These are phyloP conservation scores for Mycena vitilis DNA, from an alignment of 768 basidiomycete genomes.

Conservation along the genomic window DNA sequence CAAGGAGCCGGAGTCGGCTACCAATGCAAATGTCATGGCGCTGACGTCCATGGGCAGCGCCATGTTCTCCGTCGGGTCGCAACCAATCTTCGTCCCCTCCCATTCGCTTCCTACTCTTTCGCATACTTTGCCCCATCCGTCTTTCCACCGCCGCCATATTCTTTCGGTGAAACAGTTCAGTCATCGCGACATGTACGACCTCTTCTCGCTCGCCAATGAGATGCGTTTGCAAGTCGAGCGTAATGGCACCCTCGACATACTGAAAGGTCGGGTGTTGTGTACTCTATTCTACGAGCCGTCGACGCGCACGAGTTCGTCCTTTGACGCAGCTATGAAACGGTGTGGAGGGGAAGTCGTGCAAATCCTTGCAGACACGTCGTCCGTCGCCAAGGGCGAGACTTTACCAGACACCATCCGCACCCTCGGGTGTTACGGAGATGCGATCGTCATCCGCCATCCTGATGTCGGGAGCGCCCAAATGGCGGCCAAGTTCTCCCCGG, in stretches of 20 bases:
- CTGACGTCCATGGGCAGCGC: slow-evolving; percentile 37
- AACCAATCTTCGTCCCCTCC: slow-evolving; percentile 21
- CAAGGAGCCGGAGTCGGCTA: slow-evolving; percentile 46
- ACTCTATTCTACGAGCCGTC: slow-evolving; percentile 97
- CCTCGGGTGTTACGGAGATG: slow-evolving; percentile 94
- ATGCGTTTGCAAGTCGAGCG: slow-evolving; percentile 97
- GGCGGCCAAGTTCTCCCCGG: slow-evolving; percentile 96
- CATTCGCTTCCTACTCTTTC: slow-evolving; percentile 53
- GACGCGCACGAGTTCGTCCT: slow-evolving; percentile 94
- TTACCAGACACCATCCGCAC: slow-evolving; percentile 95
- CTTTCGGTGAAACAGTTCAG: slow-evolving; percentile 94
- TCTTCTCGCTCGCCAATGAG: slow-evolving; percentile 95
- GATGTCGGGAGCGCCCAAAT: slow-evolving; percentile 93
- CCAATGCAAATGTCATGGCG: slow-evolving; percentile 41
- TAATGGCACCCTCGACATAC: slow-evolving; percentile 86
- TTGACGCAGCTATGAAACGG: slow-evolving; percentile 98
- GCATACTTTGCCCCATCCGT: slow-evolving; percentile 73
- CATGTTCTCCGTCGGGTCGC: neutral
- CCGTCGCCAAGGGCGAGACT: slow-evolving; percentile 93
- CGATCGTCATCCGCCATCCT: slow-evolving; percentile 94
- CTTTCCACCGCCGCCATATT: slow-evolving; percentile 94
- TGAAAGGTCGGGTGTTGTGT: slow-evolving; percentile 91
- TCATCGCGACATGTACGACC: slow-evolving; percentile 88
- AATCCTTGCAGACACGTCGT: slow-evolving; percentile 83
- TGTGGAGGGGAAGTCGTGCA: slow-evolving; percentile 96